Evolutionary conservation across 345 rosid species (phyloP).

Genomic region (Lagerstroemia speciosa): DNA sequence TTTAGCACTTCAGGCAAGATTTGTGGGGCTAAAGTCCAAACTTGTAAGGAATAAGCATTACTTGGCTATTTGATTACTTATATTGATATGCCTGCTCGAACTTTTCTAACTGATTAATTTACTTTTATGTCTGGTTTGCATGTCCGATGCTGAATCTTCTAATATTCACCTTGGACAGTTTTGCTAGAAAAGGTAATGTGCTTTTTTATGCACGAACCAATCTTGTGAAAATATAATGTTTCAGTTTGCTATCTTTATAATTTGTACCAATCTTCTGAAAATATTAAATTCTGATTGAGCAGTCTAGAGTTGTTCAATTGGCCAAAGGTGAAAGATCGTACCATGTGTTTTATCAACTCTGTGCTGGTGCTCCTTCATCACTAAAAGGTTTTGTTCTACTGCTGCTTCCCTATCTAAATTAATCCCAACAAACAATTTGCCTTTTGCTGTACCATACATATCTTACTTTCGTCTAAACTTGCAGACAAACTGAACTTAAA

Average conservation of each 20-base stretch:
- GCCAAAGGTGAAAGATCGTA: slow-evolving; percentile 83
- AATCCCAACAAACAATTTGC: slow-evolving; percentile 5
- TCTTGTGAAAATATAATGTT: slow-evolving; percentile 1
- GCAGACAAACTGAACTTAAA: slow-evolving; percentile 77
- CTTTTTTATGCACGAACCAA: background rate
- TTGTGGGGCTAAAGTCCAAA: slow-evolving; percentile 75
- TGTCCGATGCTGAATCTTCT: slow-evolving; percentile 11
- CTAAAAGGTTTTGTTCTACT: slow-evolving; percentile 54
- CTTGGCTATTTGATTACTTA: background rate
- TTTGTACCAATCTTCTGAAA: slow-evolving; percentile 23
- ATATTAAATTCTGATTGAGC: slow-evolving; percentile 25
- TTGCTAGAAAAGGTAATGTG: slow-evolving; percentile 82
- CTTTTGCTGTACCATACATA: background rate
- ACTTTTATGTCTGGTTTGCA: slow-evolving; percentile 3
- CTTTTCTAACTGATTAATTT: slow-evolving; percentile 20
- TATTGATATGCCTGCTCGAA: slow-evolving; percentile 8
- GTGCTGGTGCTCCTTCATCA: slow-evolving; percentile 81
- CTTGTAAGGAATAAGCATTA: slow-evolving; percentile 46
- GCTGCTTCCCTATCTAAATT: background rate
- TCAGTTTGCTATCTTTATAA: slow-evolving; percentile 9
- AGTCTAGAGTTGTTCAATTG: slow-evolving; percentile 95
- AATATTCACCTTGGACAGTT: slow-evolving; percentile 28
- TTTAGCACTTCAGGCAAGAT: slow-evolving; percentile 72
- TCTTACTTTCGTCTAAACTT: slow-evolving; percentile 14
- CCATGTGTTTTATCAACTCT: slow-evolving; percentile 83